Base-by-base conservation (phyloP, 495 filamentous ascomycete genomes). In the Aspergillus sparsus region DNA sequence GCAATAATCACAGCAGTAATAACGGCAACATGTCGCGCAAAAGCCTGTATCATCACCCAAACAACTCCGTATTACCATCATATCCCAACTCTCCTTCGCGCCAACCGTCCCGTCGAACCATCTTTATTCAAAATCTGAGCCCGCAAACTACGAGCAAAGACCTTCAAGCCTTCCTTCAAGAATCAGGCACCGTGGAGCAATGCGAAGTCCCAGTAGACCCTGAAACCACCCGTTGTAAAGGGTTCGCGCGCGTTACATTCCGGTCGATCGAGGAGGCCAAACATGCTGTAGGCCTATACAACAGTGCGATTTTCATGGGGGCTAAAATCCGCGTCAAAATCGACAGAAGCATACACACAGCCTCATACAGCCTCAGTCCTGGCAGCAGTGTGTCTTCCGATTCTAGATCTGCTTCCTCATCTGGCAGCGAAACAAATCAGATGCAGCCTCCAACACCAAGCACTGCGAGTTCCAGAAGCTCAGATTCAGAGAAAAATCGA, bases 231-330 rank as follows among this genome's bases (percentile, higher is more conserved):
- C 50, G 66, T 47, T 61, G 55, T 54, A 71, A 67, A 27, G 58
- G 62, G 16, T 67, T 68, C 21, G 76, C 69, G 11, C 70, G 66
- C 12, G 61, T 71, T 3, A 74, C 70, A n/a, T 70, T 77, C 60
- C 66, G 54, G 31, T 71, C 59, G 18, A 57, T 56, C n/a, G 74
- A 77, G 0, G 72, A 76, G 27, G 75, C 76, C 32, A 69, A 71
- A 50, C 66, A 67, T 2, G 72, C 66, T 8, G 65, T 72, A 10
- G 52, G 54, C 8, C 62, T 67, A 42, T 68, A 71, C 45, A 74
- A 77, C 60, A 74, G 73, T 7, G 49, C 67, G 39, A 52, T 52
- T 9, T 76, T 75, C 63, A 69, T 71, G 67, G 71, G 69, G 0
- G 57, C 64, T 7, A 69, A 60, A 6, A 71, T 76, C 18, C 57